Conservation (phyloP, 2,329 filamentous ascomycete species). For the Fusarium staphyleae region DNA sequence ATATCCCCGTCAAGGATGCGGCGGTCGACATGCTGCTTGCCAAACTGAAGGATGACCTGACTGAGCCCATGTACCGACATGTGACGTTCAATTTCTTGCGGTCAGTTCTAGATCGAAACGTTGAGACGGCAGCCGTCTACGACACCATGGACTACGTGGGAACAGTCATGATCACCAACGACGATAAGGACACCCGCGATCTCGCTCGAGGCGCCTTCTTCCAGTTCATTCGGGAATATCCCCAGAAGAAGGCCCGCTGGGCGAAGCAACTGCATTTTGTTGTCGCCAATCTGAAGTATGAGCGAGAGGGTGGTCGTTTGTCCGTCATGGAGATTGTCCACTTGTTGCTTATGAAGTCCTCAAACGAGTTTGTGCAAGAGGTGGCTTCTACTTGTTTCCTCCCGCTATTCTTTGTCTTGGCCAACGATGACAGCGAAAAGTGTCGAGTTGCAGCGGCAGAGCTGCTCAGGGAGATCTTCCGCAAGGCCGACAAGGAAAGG, state of each 20-base stretch:
- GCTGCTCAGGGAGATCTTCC: slow-evolving; percentile 82
- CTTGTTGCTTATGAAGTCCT: slow-evolving; percentile 83
- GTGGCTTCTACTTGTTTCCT: slow-evolving; percentile 83
- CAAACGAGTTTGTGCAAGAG: slow-evolving; percentile 82
- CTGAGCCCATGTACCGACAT: slow-evolving; percentile 90
- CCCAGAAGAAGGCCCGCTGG: slow-evolving; percentile 89
- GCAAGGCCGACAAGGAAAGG: slow-evolving; percentile 76
- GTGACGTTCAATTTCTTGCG: slow-evolving; percentile 94
- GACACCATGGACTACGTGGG: slow-evolving; percentile 90
- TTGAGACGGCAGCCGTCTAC: slow-evolving; percentile 88
- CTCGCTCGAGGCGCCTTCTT: slow-evolving; percentile 89
- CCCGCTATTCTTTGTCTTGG: slow-evolving; percentile 82
- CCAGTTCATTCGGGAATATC: slow-evolving; percentile 93
- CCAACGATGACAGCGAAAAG: slow-evolving; percentile 86
- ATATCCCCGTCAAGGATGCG: slow-evolving; percentile 78
- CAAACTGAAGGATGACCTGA: slow-evolving; percentile 85
- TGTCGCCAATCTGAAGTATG: slow-evolving; percentile 88
- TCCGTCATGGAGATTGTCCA: slow-evolving; percentile 94
- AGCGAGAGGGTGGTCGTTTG: slow-evolving; percentile 84
- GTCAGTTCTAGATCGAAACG: slow-evolving; percentile 81
- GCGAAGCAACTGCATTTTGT: slow-evolving; percentile 88
- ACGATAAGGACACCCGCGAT: slow-evolving; percentile 86
- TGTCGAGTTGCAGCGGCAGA: slow-evolving; percentile 84
- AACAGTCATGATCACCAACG: slow-evolving; percentile 94
- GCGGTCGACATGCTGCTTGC: slow-evolving; percentile 84